These are phyloP conservation scores for Dipodascus albidus DNA, from an alignment of 805 yeast species.

Conservation along the genomic window DNA sequence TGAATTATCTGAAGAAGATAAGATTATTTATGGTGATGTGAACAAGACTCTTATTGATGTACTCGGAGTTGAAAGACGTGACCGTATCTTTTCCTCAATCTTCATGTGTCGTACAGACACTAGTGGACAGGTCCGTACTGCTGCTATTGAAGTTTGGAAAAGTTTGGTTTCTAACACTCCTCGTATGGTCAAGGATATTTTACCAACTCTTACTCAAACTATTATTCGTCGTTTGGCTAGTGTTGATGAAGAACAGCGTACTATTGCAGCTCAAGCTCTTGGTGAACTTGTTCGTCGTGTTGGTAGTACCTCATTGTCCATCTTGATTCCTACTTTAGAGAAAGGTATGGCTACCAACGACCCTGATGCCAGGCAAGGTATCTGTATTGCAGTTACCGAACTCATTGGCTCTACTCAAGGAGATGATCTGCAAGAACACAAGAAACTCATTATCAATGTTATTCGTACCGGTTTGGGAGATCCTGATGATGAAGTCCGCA, in stretches of 20 bases:
- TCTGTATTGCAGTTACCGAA: conserved; percentile 86
- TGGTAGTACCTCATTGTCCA: conserved; percentile 76
- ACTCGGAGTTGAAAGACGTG: conserved; percentile 82
- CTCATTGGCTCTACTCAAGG: conserved; percentile 61
- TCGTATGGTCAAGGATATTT: conserved; percentile 79
- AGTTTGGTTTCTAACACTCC: conserved; percentile 94
- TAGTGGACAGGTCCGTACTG: conserved; percentile 74
- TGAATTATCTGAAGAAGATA: conserved; percentile 33
- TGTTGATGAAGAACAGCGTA: conserved; percentile 64
- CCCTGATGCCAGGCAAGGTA: conserved; percentile 88
- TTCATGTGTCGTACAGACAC: conserved; percentile 92
- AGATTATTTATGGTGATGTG: conserved; percentile 32
- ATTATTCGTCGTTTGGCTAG: conserved; percentile 78
- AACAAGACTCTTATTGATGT: conserved; percentile 58
- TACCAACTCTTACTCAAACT: conserved; percentile 70
- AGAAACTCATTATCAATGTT: conserved; percentile 57
- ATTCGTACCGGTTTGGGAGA: conserved; percentile 75
- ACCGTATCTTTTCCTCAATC: conserved; percentile 70
- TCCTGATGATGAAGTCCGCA: conserved; percentile 60
- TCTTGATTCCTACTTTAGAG: conserved; percentile 75
- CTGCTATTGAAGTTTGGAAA: conserved; percentile 93
- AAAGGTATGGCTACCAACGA: conserved; percentile 48
- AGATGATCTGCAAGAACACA: conserved; percentile 51
- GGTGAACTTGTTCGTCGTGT: conserved; percentile 94
- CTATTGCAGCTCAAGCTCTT: conserved; percentile 83